Conservation (phyloP, 345 rosid genomes). For the Streptanthus diversifolius region DNA sequence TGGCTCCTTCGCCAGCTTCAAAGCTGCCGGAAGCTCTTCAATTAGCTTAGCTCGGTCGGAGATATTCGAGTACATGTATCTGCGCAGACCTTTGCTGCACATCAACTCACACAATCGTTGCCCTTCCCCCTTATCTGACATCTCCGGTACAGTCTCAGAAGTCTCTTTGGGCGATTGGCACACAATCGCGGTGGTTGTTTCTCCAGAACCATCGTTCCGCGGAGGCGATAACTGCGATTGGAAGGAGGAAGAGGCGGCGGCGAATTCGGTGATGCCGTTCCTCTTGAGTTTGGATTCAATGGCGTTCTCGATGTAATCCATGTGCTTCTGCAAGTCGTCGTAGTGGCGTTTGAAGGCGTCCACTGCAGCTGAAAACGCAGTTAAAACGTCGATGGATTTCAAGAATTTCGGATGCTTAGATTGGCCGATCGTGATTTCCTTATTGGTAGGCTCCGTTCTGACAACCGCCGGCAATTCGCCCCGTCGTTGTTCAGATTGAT, state of each 20-base stretch:
- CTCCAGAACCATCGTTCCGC: neutral
- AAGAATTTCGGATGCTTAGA: conserved; percentile 32
- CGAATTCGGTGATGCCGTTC: neutral
- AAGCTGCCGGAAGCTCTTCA: conserved; percentile 48
- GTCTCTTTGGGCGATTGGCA: neutral
- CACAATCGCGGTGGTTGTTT: neutral
- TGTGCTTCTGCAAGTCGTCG: conserved; percentile 52
- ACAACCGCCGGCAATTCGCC: neutral
- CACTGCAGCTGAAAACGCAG: conserved; percentile 39
- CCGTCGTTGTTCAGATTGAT: conserved; percentile 3
- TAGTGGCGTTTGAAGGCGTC: conserved; percentile 41
- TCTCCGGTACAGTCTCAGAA: neutral
- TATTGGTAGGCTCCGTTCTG: neutral
- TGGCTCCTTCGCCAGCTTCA: conserved; percentile 52
- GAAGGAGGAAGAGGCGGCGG: neutral
- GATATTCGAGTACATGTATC: conserved; percentile 40
- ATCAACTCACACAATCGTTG: conserved; percentile 40
- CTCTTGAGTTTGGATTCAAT: conserved; percentile 41
- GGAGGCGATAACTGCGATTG: neutral
- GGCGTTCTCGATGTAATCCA: conserved; percentile 42
- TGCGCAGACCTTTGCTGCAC: conserved; percentile 56
- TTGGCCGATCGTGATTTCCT: neutral
- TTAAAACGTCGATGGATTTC: conserved; percentile 41
- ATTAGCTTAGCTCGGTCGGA: conserved; percentile 41
- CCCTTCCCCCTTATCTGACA: neutral